These are phyloP conservation scores for Epichloe bromicola DNA, from an alignment of 2,329 filamentous ascomycete genomes.

Conservation along the genomic window DNA sequence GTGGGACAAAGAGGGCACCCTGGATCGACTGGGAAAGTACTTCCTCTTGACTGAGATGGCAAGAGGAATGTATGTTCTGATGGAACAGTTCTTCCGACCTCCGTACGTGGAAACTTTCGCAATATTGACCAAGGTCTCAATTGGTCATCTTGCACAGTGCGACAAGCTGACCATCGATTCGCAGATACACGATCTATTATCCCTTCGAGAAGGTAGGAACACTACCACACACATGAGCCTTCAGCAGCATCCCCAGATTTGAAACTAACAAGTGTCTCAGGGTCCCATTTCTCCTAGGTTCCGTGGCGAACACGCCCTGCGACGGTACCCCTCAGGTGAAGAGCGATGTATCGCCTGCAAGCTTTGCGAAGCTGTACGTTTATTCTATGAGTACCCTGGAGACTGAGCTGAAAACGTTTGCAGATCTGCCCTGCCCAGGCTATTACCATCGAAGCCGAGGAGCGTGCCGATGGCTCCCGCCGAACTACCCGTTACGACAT, in stretches of 20 bases:
- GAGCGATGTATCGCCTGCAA: conserved; percentile 99
- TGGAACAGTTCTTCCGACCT: conserved; percentile 97
- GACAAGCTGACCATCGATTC: conserved; percentile 1
- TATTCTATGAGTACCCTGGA: not conserved
- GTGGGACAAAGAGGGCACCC: conserved; percentile 58
- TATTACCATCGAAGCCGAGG: conserved; percentile 98
- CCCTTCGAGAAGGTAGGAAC: conserved; percentile 77
- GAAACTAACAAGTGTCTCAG: conserved; percentile 22
- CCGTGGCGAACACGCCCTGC: conserved; percentile 92
- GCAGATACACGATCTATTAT: conserved; percentile 94
- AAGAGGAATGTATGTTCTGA: conserved; percentile 91
- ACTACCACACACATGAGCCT: not conserved
- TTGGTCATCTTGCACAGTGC: not conserved
- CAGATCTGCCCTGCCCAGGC: conserved; percentile 91
- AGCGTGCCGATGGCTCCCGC: conserved; percentile 89
- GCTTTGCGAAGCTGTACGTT: conserved; percentile 74
- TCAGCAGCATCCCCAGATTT: not conserved
- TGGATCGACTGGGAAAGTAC: conserved; percentile 82
- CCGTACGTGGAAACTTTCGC: conserved; percentile 54
- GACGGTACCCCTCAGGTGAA: conserved; percentile 92
- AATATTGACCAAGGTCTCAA: not conserved
- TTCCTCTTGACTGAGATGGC: conserved; percentile 94
- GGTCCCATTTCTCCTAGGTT: conserved; percentile 96
- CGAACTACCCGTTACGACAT: conserved; percentile 97
- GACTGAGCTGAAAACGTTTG: not conserved